phyloP scores from a whole-genome alignment of 148 eudicot species.

The Camellia japonica region DNA sequence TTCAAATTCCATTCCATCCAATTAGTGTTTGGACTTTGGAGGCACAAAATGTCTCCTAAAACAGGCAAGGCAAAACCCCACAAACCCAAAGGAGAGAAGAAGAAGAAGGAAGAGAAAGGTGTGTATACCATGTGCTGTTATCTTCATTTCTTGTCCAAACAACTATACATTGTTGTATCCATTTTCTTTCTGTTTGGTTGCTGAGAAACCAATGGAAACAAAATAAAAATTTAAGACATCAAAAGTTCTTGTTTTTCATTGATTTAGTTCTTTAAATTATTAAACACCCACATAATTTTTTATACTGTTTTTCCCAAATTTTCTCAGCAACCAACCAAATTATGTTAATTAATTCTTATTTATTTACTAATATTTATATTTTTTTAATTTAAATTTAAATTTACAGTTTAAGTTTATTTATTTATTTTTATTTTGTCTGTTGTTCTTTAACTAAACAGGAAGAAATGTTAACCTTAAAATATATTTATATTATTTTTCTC shows the following conservation, averaged over 20 bases:
- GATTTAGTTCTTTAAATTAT: not conserved
- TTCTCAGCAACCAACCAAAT: not conserved
- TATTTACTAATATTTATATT: too few relatives aligned
- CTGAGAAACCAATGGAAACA: not conserved
- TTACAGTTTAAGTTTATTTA: not conserved
- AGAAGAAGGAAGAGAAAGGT: slow-evolving; percentile 99
- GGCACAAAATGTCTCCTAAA: slow-evolving; percentile 74
- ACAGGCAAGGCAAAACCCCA: slow-evolving; percentile 73
- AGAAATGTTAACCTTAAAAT: not conserved
- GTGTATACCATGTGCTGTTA: not conserved
- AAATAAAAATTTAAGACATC: not conserved
- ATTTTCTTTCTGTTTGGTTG: not conserved
- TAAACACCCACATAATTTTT: not conserved
- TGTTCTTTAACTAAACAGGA: not conserved
- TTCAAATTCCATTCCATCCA: too few relatives aligned
- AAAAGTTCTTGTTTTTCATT: not conserved
- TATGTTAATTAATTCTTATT: too few relatives aligned
- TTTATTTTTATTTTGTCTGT: not conserved
- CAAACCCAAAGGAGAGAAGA: slow-evolving; percentile 92
- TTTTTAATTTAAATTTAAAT: too few relatives aligned
- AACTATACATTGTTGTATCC: not conserved
- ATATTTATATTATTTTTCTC: too few relatives aligned
- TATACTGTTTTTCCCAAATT: not conserved
- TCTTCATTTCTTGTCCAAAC: not conserved
- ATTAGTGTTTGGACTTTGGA: not conserved